phyloP scores from a whole-genome alignment of 768 basidiomycete genomes.

The Lactifluus rugatus region DNA sequence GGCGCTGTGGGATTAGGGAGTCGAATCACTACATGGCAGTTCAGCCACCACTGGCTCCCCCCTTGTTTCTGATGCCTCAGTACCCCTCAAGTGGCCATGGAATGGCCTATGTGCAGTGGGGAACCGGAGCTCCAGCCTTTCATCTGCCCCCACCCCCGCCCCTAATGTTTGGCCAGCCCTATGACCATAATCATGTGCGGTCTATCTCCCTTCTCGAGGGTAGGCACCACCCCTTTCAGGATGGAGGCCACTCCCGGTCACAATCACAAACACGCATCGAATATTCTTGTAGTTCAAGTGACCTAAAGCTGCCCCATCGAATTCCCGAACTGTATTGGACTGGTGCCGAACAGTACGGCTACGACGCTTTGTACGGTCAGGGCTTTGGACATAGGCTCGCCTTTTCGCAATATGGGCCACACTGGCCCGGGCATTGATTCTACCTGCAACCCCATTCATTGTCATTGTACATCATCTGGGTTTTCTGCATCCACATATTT shows the following conservation, averaged over 20 bases:
- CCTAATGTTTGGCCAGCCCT: constrained; percentile 4
- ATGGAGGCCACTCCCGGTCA: constrained; percentile 5
- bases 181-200: constrained; percentile 12
- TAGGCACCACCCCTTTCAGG: constrained; percentile 4
- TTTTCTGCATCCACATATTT: constrained; percentile 18
- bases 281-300: constrained; percentile 15
- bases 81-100: constrained; percentile 23
- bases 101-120: constrained; percentile 10
- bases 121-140: constrained; percentile 2
- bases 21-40: constrained; percentile 58
- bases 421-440: constrained; percentile 42
- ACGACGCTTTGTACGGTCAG: constrained; percentile 33
- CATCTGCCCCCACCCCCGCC: constrained; percentile 4
- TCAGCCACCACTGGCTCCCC: constrained; percentile 38
- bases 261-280: constrained; percentile 18
- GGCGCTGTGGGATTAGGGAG: constrained; percentile 41
- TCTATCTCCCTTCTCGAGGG: constrained; percentile 8
- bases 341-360: constrained; percentile 26
- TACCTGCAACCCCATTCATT: not conserved
- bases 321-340: constrained; percentile 20
- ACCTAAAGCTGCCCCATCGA: constrained; percentile 6
- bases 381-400: constrained; percentile 35
- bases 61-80: constrained; percentile 24
- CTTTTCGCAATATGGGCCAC: constrained; percentile 36
- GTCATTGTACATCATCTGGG: constrained; percentile 3